Base-by-base conservation (phyloP, 768 basidiomycete species). In the Tricholoma terreum region DNA sequence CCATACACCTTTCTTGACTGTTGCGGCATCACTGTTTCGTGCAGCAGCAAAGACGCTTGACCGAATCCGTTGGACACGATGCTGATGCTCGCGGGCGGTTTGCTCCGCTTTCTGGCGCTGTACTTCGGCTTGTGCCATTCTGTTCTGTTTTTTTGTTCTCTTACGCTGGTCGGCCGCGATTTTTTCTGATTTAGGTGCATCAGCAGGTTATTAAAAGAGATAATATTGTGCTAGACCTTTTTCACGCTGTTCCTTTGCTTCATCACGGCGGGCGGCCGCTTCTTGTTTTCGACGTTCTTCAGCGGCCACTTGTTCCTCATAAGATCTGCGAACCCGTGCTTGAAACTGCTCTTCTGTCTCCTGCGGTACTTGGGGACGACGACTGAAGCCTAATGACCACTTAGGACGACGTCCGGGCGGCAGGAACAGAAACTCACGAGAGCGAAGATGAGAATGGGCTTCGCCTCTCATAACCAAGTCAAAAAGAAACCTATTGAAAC, bases 41-140 rank as follows among this genome's bases (percentile, higher is more conserved):
- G 87, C 87, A 22, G 87, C 86, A 14, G 78, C 73, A 68, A 92
- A 91, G 27, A 84, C 78, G 31, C 74, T 75, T 14, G 86, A 86
- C 54, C 90, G 83, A 45, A 74, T 73, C 27, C 64, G 69, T 64
- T 92, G 90, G 30, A 75, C 71, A 56, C 76, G 77, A 63, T 82
- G 71, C 60, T 77, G 75, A 40, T 79, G 77, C 17, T 69, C 63
- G 49, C 75, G 78, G 15, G 76, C 79, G 19, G 78, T 75, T 60
- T 83, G 71, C 52, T 81, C 81, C 21, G 82, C 81, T 52, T 76
- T 71, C 63, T 76, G 76, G 56, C 82, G 80, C 56, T 75, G 71
- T 14, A 69, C 75, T 56, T 81, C 73, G 1, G 79, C 83, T 59
- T 83, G 75, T 2, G 75, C 81, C 70, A 84, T 86, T 68, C 83